Evolutionary conservation across 441 rosid species (phyloP).

Genomic region (Jatropha podagrica): DNA sequence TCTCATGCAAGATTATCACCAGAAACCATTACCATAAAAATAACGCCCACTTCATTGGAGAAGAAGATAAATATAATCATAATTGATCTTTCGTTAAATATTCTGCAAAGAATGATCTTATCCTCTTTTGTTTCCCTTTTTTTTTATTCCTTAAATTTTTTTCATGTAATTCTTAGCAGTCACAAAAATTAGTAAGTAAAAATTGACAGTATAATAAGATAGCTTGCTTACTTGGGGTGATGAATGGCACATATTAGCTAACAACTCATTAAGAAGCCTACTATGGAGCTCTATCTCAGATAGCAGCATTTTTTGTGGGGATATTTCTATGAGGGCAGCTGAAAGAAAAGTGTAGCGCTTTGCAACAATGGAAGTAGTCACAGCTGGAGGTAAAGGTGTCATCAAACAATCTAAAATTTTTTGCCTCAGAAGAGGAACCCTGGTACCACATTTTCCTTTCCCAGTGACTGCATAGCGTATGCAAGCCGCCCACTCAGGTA

Average conservation of each 20-base stretch:
- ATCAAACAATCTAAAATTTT: constrained; percentile 82
- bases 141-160: not conserved
- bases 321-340: constrained; percentile 87
- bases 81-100: not conserved
- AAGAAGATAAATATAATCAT: not conserved
- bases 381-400: constrained; percentile 77
- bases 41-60: not conserved
- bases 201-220: not conserved
- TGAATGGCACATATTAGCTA: constrained; percentile 91
- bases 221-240: constrained; percentile 86
- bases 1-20: constrained; percentile 26
- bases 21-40: constrained; percentile 14
- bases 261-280: constrained; percentile 75
- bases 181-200: not conserved
- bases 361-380: constrained; percentile 84
- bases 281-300: constrained; percentile 75
- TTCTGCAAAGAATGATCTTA: not conserved
- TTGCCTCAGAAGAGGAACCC: constrained; percentile 78
- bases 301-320: constrained; percentile 84
- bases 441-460: constrained; percentile 90
- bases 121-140: not conserved
- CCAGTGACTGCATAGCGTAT: constrained; percentile 99
- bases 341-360: constrained; percentile 97
- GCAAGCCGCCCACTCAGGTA: constrained; percentile 99
- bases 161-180: not conserved